phyloP scores from a whole-genome alignment of 1,139 yeast species.

The Debaryomycetaceae sp. region DNA sequence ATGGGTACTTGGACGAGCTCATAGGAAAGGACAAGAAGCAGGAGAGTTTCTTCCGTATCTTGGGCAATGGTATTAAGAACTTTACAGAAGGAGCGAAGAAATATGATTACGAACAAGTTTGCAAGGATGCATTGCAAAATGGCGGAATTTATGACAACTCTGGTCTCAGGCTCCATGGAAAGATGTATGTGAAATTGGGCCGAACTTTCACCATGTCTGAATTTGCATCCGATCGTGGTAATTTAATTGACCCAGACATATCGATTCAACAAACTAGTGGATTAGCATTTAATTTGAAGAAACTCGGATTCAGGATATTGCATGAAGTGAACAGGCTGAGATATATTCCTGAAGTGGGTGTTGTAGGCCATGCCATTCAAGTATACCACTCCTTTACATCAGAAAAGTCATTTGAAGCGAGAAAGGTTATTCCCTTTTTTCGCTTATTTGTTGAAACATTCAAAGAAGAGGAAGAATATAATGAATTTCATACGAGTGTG shows the following conservation, averaged over 20 bases:
- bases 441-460: constrained; percentile 21
- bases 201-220: constrained; percentile 28
- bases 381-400: constrained; percentile 24
- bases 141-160: constrained; percentile 28
- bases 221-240: constrained; percentile 12
- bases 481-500: constrained; percentile 17
- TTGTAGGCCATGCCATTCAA: constrained; percentile 39
- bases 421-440: constrained; percentile 29
- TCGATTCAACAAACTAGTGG: neutral
- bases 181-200: constrained; percentile 39
- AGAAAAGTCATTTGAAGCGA: constrained; percentile 17
- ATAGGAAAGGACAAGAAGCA: constrained; percentile 58
- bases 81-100: constrained; percentile 11
- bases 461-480: constrained; percentile 18
- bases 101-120: constrained; percentile 5
- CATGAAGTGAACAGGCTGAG: constrained; percentile 39
- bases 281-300: constrained; percentile 29
- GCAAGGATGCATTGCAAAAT: constrained; percentile 3
- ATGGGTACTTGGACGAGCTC: constrained; percentile 58
- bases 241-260: constrained; percentile 5
- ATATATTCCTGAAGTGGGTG: constrained; percentile 36
- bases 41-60: constrained; percentile 37
- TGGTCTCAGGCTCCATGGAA: constrained; percentile 30
- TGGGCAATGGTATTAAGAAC: constrained; percentile 34
- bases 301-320: constrained; percentile 40